Base-by-base conservation (phyloP, 139 green algal genomes). In the Volvox africanus region DNA sequence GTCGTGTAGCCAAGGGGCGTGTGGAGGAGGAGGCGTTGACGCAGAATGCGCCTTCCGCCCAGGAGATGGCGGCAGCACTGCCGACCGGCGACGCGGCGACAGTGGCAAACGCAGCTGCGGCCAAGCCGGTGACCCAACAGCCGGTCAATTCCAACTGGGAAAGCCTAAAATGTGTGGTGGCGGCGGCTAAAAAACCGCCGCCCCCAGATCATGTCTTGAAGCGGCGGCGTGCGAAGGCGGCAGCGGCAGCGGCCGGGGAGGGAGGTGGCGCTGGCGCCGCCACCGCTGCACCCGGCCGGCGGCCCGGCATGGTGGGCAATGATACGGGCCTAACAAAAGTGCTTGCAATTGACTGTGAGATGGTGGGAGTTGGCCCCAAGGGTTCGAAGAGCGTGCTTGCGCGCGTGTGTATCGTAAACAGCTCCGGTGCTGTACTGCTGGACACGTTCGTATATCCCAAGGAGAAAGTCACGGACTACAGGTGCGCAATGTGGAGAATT, bases 311-410 rank as follows among this genome's bases (percentile, higher is more conserved):
- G 24, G 61, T 85, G 5, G 76, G 86, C 75, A 30, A 1, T 24
- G 61, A 85, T 1, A 76, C 75, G 75, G 86, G 75, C 20, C 55
- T 91, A 21, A 91, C 75, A 16, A 78, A 85, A 61, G 91, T 98
- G 0, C 26, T 99, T 33, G 97, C 98, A 0, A 82, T 99, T 22
- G 98, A 99, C 88, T 99, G 98, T 94, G 98, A 99, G 94, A 99
- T 99, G 97, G 98, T 99, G 71, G 98, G 98, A 0, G 95, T 98
- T 24, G 98, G 97, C 0, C 92, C 92, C 0, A 90, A 89, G 0
- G 98, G 96, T 1, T 28, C 71, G 19, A 78, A 91, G 32, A 96
- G 91, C 65, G 91, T 94, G 0, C 93, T 99, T 33, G 98, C 98
- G 0, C 93, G 96, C 30, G 96, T 97, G 68, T 94, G 85, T 79